Conservation (phyloP, 2,329 filamentous ascomycete genomes). For the Tolypocladium ophioglossoides region DNA sequence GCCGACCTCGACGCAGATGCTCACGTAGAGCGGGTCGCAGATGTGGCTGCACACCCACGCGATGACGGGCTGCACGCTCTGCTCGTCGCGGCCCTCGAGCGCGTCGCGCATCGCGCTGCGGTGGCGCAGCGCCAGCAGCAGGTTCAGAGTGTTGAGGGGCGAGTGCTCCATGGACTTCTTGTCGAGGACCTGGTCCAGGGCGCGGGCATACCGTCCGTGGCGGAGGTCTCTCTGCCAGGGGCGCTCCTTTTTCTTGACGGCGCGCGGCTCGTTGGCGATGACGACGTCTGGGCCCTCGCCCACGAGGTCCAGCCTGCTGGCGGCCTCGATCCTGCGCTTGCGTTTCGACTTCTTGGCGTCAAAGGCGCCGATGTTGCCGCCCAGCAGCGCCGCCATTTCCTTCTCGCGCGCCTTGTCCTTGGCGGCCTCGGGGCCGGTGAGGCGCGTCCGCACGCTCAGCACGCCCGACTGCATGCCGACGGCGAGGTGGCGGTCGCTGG, state of each 20-base stretch:
- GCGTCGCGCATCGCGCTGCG: slow-evolving; percentile 75
- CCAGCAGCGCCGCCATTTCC: slow-evolving; percentile 74
- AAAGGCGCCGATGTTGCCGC: slow-evolving; percentile 67
- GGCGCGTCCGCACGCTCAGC: slow-evolving; percentile 81
- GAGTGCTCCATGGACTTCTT: slow-evolving; percentile 39
- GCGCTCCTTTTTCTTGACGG: slow-evolving; percentile 49
- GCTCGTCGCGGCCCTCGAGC: slow-evolving; percentile 70
- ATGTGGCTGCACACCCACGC: slow-evolving; percentile 76
- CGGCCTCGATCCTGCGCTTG: slow-evolving; percentile 41
- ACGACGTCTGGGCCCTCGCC: slow-evolving; percentile 83
- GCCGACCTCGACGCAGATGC: slow-evolving; percentile 72
- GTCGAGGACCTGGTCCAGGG: slow-evolving; percentile 70
- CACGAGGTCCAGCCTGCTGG: slow-evolving; percentile 59
- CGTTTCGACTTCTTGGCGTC: slow-evolving; percentile 63
- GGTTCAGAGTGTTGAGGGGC: slow-evolving; percentile 56
- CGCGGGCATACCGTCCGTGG: slow-evolving; percentile 63
- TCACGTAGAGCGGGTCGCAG: slow-evolving; percentile 70
- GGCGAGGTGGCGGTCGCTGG: slow-evolving; percentile 82
- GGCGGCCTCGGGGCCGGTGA: slow-evolving; percentile 71
- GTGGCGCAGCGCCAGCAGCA: slow-evolving; percentile 77
- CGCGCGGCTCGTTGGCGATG: slow-evolving; percentile 58
- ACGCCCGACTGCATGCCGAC: slow-evolving; percentile 93
- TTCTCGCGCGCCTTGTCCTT: slow-evolving; percentile 67
- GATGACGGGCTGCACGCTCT: slow-evolving; percentile 70
- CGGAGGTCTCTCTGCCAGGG: slow-evolving; percentile 76